Evolutionary conservation across 352 stramenopile species (phyloP).

Genomic region (Globisporangium emineosum): DNA sequence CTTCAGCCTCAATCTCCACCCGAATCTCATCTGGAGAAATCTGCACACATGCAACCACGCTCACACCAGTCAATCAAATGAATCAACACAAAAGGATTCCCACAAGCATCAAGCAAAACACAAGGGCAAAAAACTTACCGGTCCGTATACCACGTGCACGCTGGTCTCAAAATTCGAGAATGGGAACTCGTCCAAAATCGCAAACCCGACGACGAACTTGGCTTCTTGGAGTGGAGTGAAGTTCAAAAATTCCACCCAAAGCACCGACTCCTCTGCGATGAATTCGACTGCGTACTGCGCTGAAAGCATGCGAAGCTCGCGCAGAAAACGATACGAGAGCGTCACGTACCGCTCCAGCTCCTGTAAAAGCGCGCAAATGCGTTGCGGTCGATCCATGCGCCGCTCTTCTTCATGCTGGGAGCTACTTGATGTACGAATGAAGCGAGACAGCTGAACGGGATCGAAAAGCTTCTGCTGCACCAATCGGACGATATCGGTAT

Average conservation of each 20-base stretch:
- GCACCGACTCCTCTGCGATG: conserved; percentile 31
- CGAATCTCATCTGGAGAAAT: conserved; percentile 43
- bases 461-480: conserved; percentile 53
- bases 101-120: background rate
- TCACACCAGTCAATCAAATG: background rate
- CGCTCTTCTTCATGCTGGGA: conserved; percentile 23
- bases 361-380: conserved; percentile 37
- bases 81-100: background rate
- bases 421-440: conserved; percentile 17
- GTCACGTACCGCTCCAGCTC: conserved; percentile 46
- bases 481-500: conserved; percentile 43
- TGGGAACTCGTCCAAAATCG: conserved; percentile 43
- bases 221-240: conserved; percentile 32
- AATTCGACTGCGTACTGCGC: conserved; percentile 49
- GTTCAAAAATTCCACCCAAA: conserved; percentile 70
- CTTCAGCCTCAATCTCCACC: conserved; percentile 38
- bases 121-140: conserved; percentile 29
- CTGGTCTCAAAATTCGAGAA: conserved; percentile 45
- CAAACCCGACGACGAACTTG: conserved; percentile 56
- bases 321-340: conserved; percentile 55
- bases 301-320: conserved; percentile 57
- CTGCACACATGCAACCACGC: conserved; percentile 26
- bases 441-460: conserved; percentile 27
- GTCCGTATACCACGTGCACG: conserved; percentile 42
- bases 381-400: conserved; percentile 18